A percentile compares a stretch with the other conserved stretches of the same genome.
phyloP scores from a whole-genome alignment of 129 eudicot species.

The Dittrichia graveolens region DNA sequence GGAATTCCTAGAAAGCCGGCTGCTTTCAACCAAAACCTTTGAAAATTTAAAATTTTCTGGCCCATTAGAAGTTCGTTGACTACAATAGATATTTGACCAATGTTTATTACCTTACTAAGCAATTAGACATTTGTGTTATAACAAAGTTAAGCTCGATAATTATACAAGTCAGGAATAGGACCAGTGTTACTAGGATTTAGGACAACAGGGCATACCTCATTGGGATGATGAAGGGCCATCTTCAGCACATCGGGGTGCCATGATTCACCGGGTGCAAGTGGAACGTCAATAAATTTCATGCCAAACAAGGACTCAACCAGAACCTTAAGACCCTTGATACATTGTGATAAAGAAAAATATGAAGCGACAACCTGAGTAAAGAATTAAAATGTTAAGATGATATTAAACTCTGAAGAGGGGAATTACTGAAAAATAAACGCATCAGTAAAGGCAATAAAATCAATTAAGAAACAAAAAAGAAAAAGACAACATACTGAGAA shows the following conservation, averaged over 20 bases:
- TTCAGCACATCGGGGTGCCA: slow-evolving; percentile 97
- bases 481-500: slow-evolving; percentile 52
- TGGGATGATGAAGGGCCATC: slow-evolving; percentile 81
- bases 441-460: slow-evolving; percentile 11
- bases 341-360: slow-evolving; percentile 74
- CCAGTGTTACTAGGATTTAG: neutral
- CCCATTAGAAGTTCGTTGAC: too few species aligned
- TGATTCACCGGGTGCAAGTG: slow-evolving; percentile 87
- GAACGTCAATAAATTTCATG: slow-evolving; percentile 52
- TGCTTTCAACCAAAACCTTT: too few species aligned
- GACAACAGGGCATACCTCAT: slow-evolving; percentile 59
- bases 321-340: slow-evolving; percentile 86
- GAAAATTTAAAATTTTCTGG: too few species aligned
- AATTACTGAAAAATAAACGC: neutral
- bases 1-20: too few species aligned
- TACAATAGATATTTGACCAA: too few species aligned
- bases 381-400: neutral
- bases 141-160: neutral
- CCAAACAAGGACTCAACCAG: slow-evolving; percentile 81
- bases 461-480: neutral
- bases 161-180: neutral
- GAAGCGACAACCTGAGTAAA: slow-evolving; percentile 68
- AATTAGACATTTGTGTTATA: slow-evolving; percentile 2
- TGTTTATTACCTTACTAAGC: too few species aligned
- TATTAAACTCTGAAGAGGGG: neutral